Evolutionary conservation across 306 rosid genomes (phyloP).

Genomic region (Corylus americana): DNA sequence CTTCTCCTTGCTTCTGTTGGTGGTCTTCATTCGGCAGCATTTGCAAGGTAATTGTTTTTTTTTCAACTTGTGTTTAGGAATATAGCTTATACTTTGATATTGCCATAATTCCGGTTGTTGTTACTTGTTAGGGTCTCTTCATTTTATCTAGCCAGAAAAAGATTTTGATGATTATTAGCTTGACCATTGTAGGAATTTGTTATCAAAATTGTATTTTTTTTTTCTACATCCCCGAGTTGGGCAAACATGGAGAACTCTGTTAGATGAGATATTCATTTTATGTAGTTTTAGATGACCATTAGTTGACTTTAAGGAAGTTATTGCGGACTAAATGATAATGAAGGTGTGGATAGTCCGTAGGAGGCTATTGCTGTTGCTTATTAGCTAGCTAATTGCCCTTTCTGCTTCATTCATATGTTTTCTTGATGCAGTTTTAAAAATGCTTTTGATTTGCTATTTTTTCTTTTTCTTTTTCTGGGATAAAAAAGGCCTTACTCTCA

Average conservation of each 20-base stretch:
- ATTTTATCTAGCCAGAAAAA: background rate
- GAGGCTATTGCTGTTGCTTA: background rate
- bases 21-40: conserved; percentile 96
- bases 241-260: background rate
- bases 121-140: background rate
- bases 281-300: background rate
- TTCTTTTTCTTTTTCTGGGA: background rate
- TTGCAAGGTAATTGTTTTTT: conserved; percentile 64
- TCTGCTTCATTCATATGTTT: background rate
- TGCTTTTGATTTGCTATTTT: background rate
- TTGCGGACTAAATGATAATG: background rate
- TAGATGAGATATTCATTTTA: background rate
- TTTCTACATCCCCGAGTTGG: background rate
- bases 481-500: background rate
- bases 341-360: background rate
- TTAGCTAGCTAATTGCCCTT: background rate
- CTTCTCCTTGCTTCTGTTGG: conserved; percentile 89
- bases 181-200: background rate
- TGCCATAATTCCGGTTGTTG: background rate
- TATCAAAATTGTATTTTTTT: background rate
- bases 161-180: background rate
- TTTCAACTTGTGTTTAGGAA: background rate
- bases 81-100: background rate
- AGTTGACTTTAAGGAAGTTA: conserved; percentile 1
- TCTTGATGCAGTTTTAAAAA: background rate